A percentile compares a stretch with the other conserved stretches of the same genome.
Evolutionary conservation across 805 yeast species (phyloP).

Genomic region (Suhomyces emberorum): DNA sequence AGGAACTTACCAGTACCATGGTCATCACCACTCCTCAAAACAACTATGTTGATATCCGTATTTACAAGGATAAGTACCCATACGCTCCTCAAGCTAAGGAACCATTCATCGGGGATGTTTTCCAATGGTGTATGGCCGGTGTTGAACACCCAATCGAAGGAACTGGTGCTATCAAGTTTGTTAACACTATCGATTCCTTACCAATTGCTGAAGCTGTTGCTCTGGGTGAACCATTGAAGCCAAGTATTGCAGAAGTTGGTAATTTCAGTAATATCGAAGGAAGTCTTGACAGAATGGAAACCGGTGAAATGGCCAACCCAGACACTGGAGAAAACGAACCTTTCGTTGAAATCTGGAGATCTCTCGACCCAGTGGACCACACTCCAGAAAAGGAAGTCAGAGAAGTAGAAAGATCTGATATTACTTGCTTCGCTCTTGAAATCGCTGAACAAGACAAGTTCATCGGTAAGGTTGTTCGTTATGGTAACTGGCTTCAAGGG

Average conservation of each 20-base stretch:
- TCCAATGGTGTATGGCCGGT: slow-evolving; percentile 62
- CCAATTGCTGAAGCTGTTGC: slow-evolving; percentile 28
- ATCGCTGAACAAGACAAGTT: slow-evolving; percentile 16
- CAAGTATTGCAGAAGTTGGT: slow-evolving; percentile 44
- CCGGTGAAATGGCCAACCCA: slow-evolving; percentile 48
- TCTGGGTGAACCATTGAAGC: slow-evolving; percentile 29
- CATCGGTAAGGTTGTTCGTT: slow-evolving; percentile 44
- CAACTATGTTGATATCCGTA: slow-evolving; percentile 48
- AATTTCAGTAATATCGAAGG: slow-evolving; percentile 36
- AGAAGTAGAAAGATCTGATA: slow-evolving; percentile 11
- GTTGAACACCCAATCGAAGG: slow-evolving; percentile 36
- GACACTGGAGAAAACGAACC: slow-evolving; percentile 38
- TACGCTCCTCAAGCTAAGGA: not conserved
- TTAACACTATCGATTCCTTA: slow-evolving; percentile 42
- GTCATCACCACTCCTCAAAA: slow-evolving; percentile 44
- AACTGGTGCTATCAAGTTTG: slow-evolving; percentile 35
- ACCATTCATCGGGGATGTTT: slow-evolving; percentile 24
- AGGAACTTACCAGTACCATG: slow-evolving; percentile 47
- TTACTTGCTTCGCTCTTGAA: slow-evolving; percentile 19
- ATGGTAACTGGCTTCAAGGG: slow-evolving; percentile 56
- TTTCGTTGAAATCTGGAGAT: slow-evolving; percentile 56
- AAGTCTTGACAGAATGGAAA: slow-evolving; percentile 45
- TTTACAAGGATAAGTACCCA: slow-evolving; percentile 14
- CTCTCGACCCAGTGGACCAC: slow-evolving; percentile 38
- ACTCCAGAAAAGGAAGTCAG: slow-evolving; percentile 26